Base-by-base conservation (phyloP, 495 filamentous ascomycete genomes). In the Podospora appendiculata region DNA sequence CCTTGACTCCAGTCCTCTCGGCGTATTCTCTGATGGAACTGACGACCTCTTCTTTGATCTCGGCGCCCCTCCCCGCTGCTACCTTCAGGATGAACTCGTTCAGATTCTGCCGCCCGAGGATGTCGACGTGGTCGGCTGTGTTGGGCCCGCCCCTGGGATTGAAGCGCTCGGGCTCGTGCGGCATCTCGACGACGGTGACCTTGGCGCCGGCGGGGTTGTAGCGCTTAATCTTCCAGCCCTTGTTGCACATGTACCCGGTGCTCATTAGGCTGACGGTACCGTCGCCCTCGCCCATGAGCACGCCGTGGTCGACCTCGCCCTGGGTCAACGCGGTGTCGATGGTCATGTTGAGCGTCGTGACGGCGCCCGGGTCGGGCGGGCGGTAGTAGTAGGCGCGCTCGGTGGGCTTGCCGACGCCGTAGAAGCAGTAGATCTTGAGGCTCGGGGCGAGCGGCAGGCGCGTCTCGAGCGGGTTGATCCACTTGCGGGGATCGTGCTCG, bases 361-460 rank as follows among this genome's bases (percentile, higher is more conserved):
- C 64, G 12, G 73, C 55, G 0, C 87, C 85, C 42, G 83, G 79
- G 3, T 74, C 74, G 36, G 91, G 83, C 16, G 87, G 76, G 40
- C 86, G 84, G 71, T 96, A 96, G 68, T 85, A 98, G 68, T 96
- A 98, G 46, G 83, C 81, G 45, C 91, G 78, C 67, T 97, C 91
- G 0, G 91, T 96, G 11, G 87, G 84, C 67, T 97, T 97, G 7
- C 87, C 89, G 25, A 95, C 79, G 36, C 89, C 93, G 65, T 98
- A 97, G 73, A 98, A 97, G 70, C 93, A 98, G 65, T 93, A 98
- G 16, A 98, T 88, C 73, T 95, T 96, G 67, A 98, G 78, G 62
- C 82, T 87, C 0, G 93, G 93, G 12, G 93, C 93, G 43, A 86
- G 75, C 0, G 93, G 93, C 0, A 98, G 76, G 8, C 94, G 82